A percentile compares a stretch with the other conserved stretches of the same genome.
phyloP scores from a whole-genome alignment of 371 early-diverging fungal species.

The Vairimorpha ceranae region DNA sequence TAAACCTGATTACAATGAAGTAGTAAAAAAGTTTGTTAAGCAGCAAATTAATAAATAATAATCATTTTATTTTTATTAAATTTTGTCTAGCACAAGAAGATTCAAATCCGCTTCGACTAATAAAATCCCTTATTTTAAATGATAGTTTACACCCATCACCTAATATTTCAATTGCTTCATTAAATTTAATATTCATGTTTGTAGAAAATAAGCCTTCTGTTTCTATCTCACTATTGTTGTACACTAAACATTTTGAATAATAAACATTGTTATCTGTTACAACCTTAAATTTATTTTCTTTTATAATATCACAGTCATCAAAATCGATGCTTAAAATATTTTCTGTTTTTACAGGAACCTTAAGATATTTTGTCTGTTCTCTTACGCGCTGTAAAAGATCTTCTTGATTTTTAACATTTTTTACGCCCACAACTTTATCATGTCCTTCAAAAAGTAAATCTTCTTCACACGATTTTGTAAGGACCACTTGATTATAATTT shows the following conservation, averaged over 20 bases:
- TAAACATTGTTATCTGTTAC: not conserved
- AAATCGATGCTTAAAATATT: not conserved
- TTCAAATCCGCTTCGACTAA: not conserved
- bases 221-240: constrained; percentile 12
- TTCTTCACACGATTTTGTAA: not conserved
- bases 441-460: not conserved
- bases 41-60: not conserved
- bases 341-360: constrained; percentile 12
- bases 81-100: too few relatives aligned
- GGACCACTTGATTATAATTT: constrained; percentile 27
- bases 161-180: constrained; percentile 43
- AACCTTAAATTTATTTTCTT: constrained; percentile 10
- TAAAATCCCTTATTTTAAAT: constrained; percentile 40
- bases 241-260: constrained; percentile 23
- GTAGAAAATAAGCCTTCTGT: constrained; percentile 29
- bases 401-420: not conserved
- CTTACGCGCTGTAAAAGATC: constrained; percentile 17
- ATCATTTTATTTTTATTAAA: not conserved
- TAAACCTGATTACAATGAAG: constrained; percentile 37
- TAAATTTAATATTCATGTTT: not conserved
- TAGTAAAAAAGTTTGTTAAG: constrained; percentile 56
- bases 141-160: constrained; percentile 48
- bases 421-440: constrained; percentile 33
- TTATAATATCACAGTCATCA: not conserved
- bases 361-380: constrained; percentile 38